These are phyloP conservation scores for Trichoderma sp. DNA, from an alignment of 2,329 filamentous ascomycete species.

Conservation along the genomic window DNA sequence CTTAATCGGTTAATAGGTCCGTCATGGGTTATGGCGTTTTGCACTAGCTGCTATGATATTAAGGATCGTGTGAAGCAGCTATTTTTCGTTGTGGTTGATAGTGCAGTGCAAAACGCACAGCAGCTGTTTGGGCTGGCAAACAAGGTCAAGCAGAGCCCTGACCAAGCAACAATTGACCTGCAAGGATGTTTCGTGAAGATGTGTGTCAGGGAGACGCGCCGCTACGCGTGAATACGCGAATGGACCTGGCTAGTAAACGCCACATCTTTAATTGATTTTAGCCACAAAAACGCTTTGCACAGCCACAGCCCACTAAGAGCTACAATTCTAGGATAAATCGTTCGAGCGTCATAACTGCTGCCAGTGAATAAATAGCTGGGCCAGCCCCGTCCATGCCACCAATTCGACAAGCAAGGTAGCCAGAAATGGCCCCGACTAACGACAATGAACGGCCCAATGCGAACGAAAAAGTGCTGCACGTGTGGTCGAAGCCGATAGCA, in stretches of 20 bases:
- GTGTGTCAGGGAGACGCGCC: constrained; percentile 33
- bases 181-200: constrained; percentile 6
- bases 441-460: constrained; percentile 28
- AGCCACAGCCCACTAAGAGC: constrained; percentile 9
- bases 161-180: constrained; percentile 2
- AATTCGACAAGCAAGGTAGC: constrained; percentile 29
- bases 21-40: constrained; percentile 24
- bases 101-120: neutral
- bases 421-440: constrained; percentile 36
- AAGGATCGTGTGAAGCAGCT: neutral
- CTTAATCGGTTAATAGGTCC: constrained; percentile 19
- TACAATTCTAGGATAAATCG: constrained; percentile 8
- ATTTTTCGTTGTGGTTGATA: neutral
- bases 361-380: neutral
- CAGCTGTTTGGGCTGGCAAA: neutral
- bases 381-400: constrained; percentile 12
- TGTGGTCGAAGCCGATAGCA: constrained; percentile 39
- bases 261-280: constrained; percentile 36
- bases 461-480: constrained; percentile 35
- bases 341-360: constrained; percentile 11
- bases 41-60: neutral
- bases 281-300: constrained; percentile 20
- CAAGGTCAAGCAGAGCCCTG: neutral
- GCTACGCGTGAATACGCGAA: constrained; percentile 33
- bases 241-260: constrained; percentile 26